Conservation (phyloP, 78 protist genomes). For the Tieghemostelium lacteum region DNA sequence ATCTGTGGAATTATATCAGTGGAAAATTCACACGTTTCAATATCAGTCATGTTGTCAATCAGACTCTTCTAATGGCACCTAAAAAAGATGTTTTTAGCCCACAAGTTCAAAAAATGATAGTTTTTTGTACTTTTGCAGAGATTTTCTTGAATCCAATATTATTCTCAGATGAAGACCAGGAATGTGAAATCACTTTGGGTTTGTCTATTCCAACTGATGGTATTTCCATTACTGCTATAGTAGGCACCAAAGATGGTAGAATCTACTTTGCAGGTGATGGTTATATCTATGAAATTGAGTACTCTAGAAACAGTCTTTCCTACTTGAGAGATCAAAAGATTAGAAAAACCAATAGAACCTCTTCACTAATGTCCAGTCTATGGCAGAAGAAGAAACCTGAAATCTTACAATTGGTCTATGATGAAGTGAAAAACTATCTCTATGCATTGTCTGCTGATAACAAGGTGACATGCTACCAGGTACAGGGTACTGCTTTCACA, state of each 20-base stretch:
- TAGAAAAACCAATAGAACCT: conserved; percentile 16
- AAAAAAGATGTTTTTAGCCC: conserved; percentile 32
- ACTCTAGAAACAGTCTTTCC: conserved; percentile 18
- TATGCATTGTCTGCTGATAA: conserved; percentile 29
- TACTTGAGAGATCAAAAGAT: conserved; percentile 50
- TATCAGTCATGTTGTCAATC: conserved; percentile 36
- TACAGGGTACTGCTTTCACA: no score
- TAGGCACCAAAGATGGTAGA: conserved; percentile 82
- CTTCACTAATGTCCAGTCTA: neutral
- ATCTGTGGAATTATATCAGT: conserved; percentile 61
- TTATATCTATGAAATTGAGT: conserved; percentile 66
- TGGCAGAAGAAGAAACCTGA: conserved; percentile 22
- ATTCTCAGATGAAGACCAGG: neutral
- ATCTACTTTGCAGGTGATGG: conserved; percentile 78
- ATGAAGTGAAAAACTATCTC: neutral
- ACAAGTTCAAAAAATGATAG: conserved; percentile 27
- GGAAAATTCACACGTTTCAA: conserved; percentile 25
- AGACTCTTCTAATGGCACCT: conserved; percentile 32
- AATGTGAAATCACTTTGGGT: conserved; percentile 33
- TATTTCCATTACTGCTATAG: conserved; percentile 54
- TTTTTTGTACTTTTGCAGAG: conserved; percentile 51
- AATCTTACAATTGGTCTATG: conserved; percentile 28
- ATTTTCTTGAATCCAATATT: conserved; percentile 41
- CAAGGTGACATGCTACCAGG: neutral
- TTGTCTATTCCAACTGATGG: conserved; percentile 67